Evolutionary conservation across 768 basidiomycete genomes (phyloP).

Genomic region (Tephrocybe sp.): DNA sequence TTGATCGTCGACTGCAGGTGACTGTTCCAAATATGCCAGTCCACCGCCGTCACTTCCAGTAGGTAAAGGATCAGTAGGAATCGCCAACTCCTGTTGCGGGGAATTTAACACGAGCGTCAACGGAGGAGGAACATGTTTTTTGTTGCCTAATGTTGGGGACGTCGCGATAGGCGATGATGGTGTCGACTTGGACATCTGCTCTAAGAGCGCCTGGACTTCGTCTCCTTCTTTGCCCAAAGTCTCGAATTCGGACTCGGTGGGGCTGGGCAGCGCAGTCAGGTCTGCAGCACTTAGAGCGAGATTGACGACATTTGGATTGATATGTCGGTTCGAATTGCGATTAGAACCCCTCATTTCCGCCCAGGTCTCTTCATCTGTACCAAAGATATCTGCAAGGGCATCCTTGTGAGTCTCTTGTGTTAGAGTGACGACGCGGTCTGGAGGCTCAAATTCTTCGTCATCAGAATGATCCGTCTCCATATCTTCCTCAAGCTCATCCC

Average conservation of each 20-base stretch:
- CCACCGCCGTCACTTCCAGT: conserved; percentile 33
- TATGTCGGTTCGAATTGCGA: conserved; percentile 21
- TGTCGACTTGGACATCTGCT: conserved; percentile 38
- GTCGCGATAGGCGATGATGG: conserved; percentile 37
- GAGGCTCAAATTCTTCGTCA: conserved; percentile 38
- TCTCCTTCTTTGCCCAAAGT: conserved; percentile 35
- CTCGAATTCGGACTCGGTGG: conserved; percentile 22
- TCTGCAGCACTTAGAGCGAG: conserved; percentile 50
- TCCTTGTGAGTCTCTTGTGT: conserved; percentile 33
- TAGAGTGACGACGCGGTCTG: conserved; percentile 35
- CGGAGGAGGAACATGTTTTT: conserved; percentile 56
- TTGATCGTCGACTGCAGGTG: background rate
- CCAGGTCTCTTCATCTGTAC: conserved; percentile 65
- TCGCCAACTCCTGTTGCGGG: conserved; percentile 24
- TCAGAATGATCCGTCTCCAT: conserved; percentile 24
- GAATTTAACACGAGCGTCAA: conserved; percentile 46
- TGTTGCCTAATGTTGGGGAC: conserved; percentile 23
- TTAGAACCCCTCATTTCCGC: conserved; percentile 42
- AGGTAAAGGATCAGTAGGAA: conserved; percentile 35
- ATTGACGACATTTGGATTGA: conserved; percentile 48
- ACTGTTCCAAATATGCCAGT: conserved; percentile 44
- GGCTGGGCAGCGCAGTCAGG: conserved; percentile 25
- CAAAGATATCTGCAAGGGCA: conserved; percentile 61
- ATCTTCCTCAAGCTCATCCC: conserved; percentile 13
- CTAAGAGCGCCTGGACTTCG: conserved; percentile 39